Evolutionary conservation across 1,139 yeast species (phyloP), one percentile per base, ranked within the genome.

Genomic region (Yamadazyma membranifaciens): DNA sequence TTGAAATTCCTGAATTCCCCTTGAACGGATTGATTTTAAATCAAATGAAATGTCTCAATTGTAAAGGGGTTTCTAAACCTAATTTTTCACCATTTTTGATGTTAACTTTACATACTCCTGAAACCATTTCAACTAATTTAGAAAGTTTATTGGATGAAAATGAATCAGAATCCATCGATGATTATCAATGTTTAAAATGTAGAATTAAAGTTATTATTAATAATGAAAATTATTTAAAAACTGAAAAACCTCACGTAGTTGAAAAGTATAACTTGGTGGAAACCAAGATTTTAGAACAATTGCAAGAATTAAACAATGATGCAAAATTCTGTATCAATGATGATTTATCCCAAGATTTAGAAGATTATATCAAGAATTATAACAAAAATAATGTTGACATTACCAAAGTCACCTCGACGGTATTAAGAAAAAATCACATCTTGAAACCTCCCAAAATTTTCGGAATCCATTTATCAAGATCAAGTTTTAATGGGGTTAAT

Each of bases 381-480:
- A 63, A 67, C 15, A 65, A 65, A 34, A 57, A 63, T 15, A 76
- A 75, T 0, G 61, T 75, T 37, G 69, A 68, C 34, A 63, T 82
- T 2, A 64, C 73, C 11, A 59, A 59, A 24, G 57, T 81, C 4
- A 78, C 80, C 12, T 77, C 92, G 0, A 78, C 83, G 0, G 89
- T 89, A 2, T 74, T 80, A 38, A 82, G 86, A 52, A 76, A 75
- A 45, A 78, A 83, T 0, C 73, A 74, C 34, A 75, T 87, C 34
- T 70, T 79, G 31, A 73, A 75, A 45, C 78, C 89, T 3, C 96
- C 98, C 0, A 72, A 76, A 41, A 69, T 87, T 10, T 69, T 89
- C 45, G 79, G 87, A 0, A 65, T 91, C 14, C 97, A 91, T 58
- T 65, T 91, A 39, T 87, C 96, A 5, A 72, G 98, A 51, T 88